Conservation (phyloP, 1,284 basidiomycete genomes). For the Irpex lacteus region DNA sequence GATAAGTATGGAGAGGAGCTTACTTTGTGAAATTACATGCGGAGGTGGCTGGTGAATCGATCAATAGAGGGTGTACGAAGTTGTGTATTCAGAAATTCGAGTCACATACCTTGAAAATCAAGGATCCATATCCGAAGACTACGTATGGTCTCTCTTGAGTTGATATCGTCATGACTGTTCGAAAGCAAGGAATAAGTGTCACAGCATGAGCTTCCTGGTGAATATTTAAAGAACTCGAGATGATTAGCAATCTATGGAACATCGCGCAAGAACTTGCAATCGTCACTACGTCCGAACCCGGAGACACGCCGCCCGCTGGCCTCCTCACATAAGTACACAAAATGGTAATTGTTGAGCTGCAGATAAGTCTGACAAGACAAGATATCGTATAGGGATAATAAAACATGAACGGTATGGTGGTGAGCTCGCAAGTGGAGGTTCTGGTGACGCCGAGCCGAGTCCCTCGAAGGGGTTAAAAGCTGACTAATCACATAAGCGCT, state of each 20-base stretch:
- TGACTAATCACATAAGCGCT: too few relatives aligned
- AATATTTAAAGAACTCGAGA: not conserved
- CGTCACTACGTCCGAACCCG: not conserved
- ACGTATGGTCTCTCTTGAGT: conserved; percentile 41
- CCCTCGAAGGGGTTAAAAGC: too few relatives aligned
- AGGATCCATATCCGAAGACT: conserved; percentile 80
- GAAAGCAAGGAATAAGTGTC: not conserved
- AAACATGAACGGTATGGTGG: too few relatives aligned
- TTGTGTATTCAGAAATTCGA: not conserved
- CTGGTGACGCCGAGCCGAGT: too few relatives aligned
- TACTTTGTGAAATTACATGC: conserved; percentile 61
- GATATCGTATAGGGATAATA: too few relatives aligned
- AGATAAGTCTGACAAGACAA: too few relatives aligned
- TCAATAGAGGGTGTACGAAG: not conserved
- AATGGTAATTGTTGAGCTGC: too few relatives aligned
- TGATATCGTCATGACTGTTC: conserved; percentile 5
- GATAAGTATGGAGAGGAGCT: conserved; percentile 1
- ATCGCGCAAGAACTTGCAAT: not conserved
- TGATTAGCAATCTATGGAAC: not conserved
- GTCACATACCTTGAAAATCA: conserved; percentile 70
- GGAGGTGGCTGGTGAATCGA: conserved; percentile 59
- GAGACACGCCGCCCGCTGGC: too few relatives aligned
- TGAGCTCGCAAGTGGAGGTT: too few relatives aligned
- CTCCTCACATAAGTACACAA: too few relatives aligned
- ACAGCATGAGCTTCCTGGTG: not conserved